These are phyloP conservation scores for Corrigiola litoralis DNA, from an alignment of 179 eudicot species.

Conservation along the genomic window DNA sequence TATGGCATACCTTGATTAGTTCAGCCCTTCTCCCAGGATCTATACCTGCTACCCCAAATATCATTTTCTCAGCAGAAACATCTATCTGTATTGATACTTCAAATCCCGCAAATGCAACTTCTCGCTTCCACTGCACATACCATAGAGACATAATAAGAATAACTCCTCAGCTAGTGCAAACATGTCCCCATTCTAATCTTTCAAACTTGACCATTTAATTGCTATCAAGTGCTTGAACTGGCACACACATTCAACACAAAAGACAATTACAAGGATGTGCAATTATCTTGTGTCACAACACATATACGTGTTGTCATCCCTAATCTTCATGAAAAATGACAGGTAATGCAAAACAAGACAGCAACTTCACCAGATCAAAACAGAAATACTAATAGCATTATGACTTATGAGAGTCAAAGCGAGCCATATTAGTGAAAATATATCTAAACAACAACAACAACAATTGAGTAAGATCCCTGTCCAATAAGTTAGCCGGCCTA, in stretches of 20 bases:
- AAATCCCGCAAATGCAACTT: conserved; percentile 97
- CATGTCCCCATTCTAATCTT: not conserved
- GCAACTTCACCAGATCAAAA: too few species aligned
- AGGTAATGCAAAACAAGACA: too few species aligned
- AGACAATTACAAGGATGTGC: too few species aligned
- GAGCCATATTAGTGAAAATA: not conserved
- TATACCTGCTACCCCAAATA: conserved; percentile 71
- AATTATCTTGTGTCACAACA: too few species aligned
- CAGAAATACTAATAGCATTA: not conserved
- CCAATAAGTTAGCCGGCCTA: too few species aligned
- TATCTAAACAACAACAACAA: not conserved
- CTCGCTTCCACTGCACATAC: conserved; percentile 81
- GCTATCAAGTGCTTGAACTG: too few species aligned
- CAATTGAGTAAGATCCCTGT: too few species aligned
- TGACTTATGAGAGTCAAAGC: not conserved
- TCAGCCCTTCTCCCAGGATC: conserved; percentile 79
- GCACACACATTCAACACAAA: too few species aligned
- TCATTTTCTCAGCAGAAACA: conserved; percentile 93
- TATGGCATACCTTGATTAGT: conserved; percentile 60
- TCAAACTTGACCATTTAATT: not conserved
- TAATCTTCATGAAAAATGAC: too few species aligned
- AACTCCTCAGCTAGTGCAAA: not conserved
- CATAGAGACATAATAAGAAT: not conserved
- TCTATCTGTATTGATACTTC: conserved; percentile 96
- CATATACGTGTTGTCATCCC: too few species aligned